Evolutionary conservation across 2,329 filamentous ascomycete species (phyloP).

Genomic region (Cercospora canescens): DNA sequence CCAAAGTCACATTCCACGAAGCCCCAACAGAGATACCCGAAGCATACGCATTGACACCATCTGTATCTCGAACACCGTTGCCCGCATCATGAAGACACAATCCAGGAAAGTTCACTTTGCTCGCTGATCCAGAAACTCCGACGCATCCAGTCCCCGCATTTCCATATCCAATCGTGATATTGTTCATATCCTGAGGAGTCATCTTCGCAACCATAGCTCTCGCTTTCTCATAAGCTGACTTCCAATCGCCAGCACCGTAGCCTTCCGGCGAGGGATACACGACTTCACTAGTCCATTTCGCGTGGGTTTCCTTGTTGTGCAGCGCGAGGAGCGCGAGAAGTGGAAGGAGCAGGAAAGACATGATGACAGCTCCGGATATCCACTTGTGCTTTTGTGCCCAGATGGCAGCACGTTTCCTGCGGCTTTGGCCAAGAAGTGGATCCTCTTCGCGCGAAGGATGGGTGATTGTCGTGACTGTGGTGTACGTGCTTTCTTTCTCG

Average conservation of each 20-base stretch:
- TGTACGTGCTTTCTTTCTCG: slow-evolving; percentile 22
- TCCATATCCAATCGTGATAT: slow-evolving; percentile 36
- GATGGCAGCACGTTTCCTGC: slow-evolving; percentile 4
- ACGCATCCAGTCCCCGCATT: slow-evolving; percentile 37
- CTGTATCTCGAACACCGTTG: slow-evolving; percentile 45
- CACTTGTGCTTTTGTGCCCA: slow-evolving; percentile 29
- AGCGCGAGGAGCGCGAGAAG: slow-evolving; percentile 34
- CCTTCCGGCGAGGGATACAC: slow-evolving; percentile 26
- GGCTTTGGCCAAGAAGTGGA: background rate
- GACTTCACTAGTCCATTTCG: slow-evolving; percentile 24
- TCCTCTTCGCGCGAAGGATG: background rate
- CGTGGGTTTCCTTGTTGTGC: slow-evolving; percentile 24
- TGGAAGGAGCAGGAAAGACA: slow-evolving; percentile 30
- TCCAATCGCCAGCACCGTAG: slow-evolving; percentile 37
- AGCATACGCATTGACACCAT: slow-evolving; percentile 46
- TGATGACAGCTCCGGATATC: slow-evolving; percentile 23
- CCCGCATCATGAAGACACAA: slow-evolving; percentile 45
- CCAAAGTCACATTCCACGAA: slow-evolving; percentile 56
- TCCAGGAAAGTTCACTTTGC: slow-evolving; percentile 41
- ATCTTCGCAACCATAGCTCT: slow-evolving; percentile 36
- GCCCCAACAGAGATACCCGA: slow-evolving; percentile 46
- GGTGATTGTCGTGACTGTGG: slow-evolving; percentile 13
- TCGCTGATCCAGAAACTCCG: slow-evolving; percentile 38
- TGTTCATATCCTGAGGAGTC: slow-evolving; percentile 39
- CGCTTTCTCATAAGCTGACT: slow-evolving; percentile 34